These are phyloP conservation scores for Gomphus sp. DNA, from an alignment of 1,284 basidiomycete species.

Conservation along the genomic window DNA sequence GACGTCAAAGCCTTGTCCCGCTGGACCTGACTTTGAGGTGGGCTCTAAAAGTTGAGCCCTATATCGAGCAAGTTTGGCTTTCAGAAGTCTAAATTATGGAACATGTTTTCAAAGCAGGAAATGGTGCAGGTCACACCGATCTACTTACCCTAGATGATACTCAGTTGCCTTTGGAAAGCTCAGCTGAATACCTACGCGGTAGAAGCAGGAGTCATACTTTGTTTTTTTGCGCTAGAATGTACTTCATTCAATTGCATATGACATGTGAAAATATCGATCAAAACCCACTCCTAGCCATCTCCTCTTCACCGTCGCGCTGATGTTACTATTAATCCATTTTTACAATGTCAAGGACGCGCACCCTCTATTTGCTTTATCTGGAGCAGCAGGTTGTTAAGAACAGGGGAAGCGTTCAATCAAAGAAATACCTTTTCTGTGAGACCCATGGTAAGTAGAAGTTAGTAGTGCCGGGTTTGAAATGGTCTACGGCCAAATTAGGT, in stretches of 20 bases:
- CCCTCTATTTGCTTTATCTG: constrained; percentile 93
- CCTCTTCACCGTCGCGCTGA: constrained; percentile 46
- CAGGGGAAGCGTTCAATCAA: not conserved
- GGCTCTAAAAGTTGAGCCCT: constrained; percentile 87
- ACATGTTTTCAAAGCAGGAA: not conserved
- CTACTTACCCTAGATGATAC: constrained; percentile 63
- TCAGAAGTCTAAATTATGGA: constrained; percentile 41
- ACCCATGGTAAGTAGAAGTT: constrained; percentile 52
- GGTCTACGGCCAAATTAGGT: no score
- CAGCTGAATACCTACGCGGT: constrained; percentile 8
- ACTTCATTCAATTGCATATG: not conserved
- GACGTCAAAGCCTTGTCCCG: constrained; percentile 87
- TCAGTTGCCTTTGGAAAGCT: constrained; percentile 62
- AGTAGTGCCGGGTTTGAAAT: no score
- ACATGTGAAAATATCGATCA: constrained; percentile 11
- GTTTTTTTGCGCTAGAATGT: constrained; percentile 78
- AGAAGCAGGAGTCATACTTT: constrained; percentile 38
- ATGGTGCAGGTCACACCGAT: not conserved
- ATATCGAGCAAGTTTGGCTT: constrained; percentile 88
- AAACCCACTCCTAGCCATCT: constrained; percentile 86
- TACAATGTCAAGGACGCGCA: constrained; percentile 26
- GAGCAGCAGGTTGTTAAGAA: not conserved
- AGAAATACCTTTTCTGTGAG: constrained; percentile 73
- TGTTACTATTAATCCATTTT: not conserved
- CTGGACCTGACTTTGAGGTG: constrained; percentile 68